Evolutionary conservation across 2,329 filamentous ascomycete genomes (phyloP).

Genomic region (Fusarium dlaminii): DNA sequence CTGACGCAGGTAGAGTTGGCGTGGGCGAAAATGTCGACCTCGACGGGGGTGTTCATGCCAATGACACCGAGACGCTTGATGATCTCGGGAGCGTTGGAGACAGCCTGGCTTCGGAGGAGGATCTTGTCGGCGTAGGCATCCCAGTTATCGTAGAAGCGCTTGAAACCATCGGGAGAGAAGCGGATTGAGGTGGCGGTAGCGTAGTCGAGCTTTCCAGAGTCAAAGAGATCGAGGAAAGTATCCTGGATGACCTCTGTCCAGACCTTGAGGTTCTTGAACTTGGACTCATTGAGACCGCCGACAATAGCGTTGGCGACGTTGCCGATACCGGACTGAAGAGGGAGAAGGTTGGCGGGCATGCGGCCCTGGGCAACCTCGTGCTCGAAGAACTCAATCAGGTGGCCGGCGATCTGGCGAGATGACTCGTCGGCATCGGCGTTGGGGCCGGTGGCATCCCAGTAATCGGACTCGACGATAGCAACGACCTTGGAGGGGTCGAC

Average conservation of each 20-base stretch:
- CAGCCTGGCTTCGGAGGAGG: slow-evolving; percentile 85
- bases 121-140: slow-evolving; percentile 82
- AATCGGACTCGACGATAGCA: slow-evolving; percentile 85
- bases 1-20: slow-evolving; percentile 92
- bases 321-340: slow-evolving; percentile 87
- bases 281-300: slow-evolving; percentile 80
- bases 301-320: slow-evolving; percentile 95
- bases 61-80: slow-evolving; percentile 88
- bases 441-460: slow-evolving; percentile 77
- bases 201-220: slow-evolving; percentile 87
- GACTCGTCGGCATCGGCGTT: slow-evolving; percentile 80
- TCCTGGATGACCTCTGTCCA: slow-evolving; percentile 96
- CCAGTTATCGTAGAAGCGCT: slow-evolving; percentile 90
- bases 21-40: slow-evolving; percentile 94
- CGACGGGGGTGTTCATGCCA: slow-evolving; percentile 94
- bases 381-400: slow-evolving; percentile 85
- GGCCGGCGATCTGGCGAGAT: slow-evolving; percentile 76
- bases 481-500: slow-evolving; percentile 87
- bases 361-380: slow-evolving; percentile 84
- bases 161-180: slow-evolving; percentile 90
- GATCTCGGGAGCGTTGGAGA: slow-evolving; percentile 90
- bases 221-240: slow-evolving; percentile 92
- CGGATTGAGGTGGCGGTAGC: slow-evolving; percentile 90
- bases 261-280: slow-evolving; percentile 88
- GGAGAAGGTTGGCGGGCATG: slow-evolving; percentile 79